phyloP scores from a whole-genome alignment of 1,284 basidiomycete genomes.

The Ustilago xerochloae region DNA sequence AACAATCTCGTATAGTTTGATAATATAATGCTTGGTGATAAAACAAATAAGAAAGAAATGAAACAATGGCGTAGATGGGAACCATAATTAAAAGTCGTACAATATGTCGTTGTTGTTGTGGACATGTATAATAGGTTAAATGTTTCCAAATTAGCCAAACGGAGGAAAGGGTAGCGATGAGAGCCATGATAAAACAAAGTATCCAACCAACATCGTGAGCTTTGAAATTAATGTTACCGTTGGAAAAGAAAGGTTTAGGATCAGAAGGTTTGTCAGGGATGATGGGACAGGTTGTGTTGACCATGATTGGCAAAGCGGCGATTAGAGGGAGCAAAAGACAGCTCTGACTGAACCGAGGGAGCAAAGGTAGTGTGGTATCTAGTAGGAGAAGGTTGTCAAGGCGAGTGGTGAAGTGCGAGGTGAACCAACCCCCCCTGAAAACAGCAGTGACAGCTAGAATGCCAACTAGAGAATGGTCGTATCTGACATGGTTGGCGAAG shows the following conservation, averaged over 20 bases:
- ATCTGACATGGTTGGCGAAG: background rate
- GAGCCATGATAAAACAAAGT: conserved; percentile 74
- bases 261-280: conserved; percentile 48
- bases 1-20: conserved; percentile 65
- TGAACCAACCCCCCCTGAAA: background rate
- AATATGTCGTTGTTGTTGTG: conserved; percentile 67
- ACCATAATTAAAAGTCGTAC: conserved; percentile 82
- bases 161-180: conserved; percentile 45
- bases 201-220: conserved; percentile 76
- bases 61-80: conserved; percentile 78
- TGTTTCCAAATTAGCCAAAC: conserved; percentile 70
- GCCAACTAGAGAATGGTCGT: background rate
- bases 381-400: background rate
- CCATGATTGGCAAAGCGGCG: conserved; percentile 23
- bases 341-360: background rate
- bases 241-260: conserved; percentile 73
- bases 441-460: background rate
- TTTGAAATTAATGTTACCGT: conserved; percentile 76
- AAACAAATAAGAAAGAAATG: conserved; percentile 78
- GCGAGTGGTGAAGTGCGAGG: background rate
- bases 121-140: conserved; percentile 78
- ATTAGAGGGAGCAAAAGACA: background rate
- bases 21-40: conserved; percentile 68
- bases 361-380: conserved; percentile 1
- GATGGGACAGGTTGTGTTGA: conserved; percentile 50